Base-by-base conservation (phyloP, 1,139 yeast genomes). In the Zygoascus hellenicus region DNA sequence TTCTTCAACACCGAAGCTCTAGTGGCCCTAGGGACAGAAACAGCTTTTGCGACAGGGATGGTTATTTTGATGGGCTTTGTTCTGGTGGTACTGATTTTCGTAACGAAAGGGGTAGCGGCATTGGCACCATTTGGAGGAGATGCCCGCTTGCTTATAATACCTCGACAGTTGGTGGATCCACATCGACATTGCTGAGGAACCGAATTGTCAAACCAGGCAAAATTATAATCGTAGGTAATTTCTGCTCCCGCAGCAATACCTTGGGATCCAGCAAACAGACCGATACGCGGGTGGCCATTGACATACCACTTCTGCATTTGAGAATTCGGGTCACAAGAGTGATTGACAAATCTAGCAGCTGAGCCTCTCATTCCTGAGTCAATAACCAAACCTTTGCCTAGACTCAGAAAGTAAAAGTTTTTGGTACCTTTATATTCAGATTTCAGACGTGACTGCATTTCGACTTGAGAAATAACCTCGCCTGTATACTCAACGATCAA, bases 401-500 rank as follows among this genome's bases (percentile, higher is more conserved):
- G 53, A 34, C 67, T 63, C 10, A 71, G 51, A 48, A 68, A 65
- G 50, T 68, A 69, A 50, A 59, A 69, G 40, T 66, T 60, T 28
- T 54, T 43, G 4, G 57, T 47, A 6, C 56, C 56, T 10, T 54
- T 48, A 43, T 65, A 63, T 15, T 56, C 58, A 11, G 54, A 51
- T 13, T 54, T 49, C 47, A 67, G 55, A 14, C 72, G 56, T 5
- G 58, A 49, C 38, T 60, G 59, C 59, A 68, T 61, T 50, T 65
- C 70, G 1, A 54, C 53, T 9, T 60, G 60, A 34, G 65, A 62
- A 19, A 71, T 66, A 5, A 71, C 68, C 38, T 70, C 75, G 9
- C 76, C 76, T 1, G 73, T 69, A 51, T 70, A 71, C 49, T 71
- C 75, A n/a, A 70, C 57, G 37, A 71, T 67, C 10, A 71, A 56